Evolutionary conservation across 257 asterid genomes (phyloP).

Genomic region (Solanum megistacrolobum): DNA sequence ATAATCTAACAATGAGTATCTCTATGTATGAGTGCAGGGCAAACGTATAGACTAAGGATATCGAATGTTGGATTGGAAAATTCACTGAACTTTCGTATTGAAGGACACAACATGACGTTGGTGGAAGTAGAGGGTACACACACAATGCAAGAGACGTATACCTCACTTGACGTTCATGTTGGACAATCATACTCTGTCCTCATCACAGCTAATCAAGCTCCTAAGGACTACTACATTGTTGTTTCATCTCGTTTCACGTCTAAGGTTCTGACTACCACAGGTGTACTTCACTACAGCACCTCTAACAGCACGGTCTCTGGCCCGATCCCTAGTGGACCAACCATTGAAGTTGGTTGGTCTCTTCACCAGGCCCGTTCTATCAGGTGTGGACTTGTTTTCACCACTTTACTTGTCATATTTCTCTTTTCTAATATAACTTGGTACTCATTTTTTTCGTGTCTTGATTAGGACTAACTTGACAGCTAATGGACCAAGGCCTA

Average conservation of each 20-base stretch:
- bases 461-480: conserved; percentile 9
- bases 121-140: background rate
- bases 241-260: conserved; percentile 61
- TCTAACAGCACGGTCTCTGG: conserved; percentile 48
- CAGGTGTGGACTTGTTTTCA: conserved; percentile 6
- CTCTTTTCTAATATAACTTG: background rate
- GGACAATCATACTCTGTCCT: conserved; percentile 86
- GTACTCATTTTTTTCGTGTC: background rate
- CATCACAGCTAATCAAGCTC: conserved; percentile 58
- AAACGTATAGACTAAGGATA: background rate
- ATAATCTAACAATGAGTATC: background rate
- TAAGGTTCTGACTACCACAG: conserved; percentile 47
- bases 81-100: background rate
- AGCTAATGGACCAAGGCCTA: conserved; percentile 17
- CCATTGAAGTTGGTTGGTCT: conserved; percentile 78
- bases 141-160: conserved; percentile 22
- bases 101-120: background rate
- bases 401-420: background rate
- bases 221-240: conserved; percentile 60
- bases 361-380: conserved; percentile 85
- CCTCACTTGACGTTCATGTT: conserved; percentile 66
- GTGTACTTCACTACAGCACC: conserved; percentile 48
- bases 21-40: background rate
- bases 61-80: background rate
- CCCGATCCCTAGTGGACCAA: conserved; percentile 75